A percentile compares a stretch with the other conserved stretches of the same genome.
phyloP scores from a whole-genome alignment of 768 basidiomycete species.

The Lentinula boryana region DNA sequence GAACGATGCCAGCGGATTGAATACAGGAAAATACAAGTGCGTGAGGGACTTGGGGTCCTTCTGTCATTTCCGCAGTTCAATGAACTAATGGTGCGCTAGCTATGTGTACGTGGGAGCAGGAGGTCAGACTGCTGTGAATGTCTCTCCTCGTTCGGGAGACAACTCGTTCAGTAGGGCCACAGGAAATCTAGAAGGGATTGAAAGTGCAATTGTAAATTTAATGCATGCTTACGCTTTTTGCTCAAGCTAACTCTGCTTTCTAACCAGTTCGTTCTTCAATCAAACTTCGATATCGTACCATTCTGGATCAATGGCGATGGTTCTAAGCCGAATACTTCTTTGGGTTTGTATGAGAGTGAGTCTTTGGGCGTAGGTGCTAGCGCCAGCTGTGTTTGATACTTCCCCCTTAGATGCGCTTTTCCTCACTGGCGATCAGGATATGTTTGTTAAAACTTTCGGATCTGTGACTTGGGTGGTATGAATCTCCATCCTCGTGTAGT shows the following conservation, averaged over 20 bases:
- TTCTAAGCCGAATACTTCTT: background rate
- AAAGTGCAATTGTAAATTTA: background rate
- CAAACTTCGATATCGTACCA: background rate
- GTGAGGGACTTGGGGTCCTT: background rate
- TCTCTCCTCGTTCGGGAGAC: background rate
- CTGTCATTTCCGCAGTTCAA: too few relatives aligned
- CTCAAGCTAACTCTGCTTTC: background rate
- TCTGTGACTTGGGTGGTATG: background rate
- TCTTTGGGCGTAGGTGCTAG: background rate
- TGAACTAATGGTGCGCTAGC: background rate
- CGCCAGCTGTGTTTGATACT: background rate
- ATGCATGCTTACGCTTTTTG: background rate
- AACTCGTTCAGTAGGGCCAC: conserved; percentile 1
- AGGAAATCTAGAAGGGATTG: background rate
- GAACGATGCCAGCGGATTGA: background rate
- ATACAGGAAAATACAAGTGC: background rate
- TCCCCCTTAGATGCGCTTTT: background rate
- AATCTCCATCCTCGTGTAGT: background rate
- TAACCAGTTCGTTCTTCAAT: background rate
- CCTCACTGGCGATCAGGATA: background rate
- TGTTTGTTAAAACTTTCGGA: background rate
- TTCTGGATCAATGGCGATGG: background rate
- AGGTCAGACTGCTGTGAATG: background rate
- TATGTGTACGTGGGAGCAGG: background rate
- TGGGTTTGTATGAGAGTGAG: background rate